A percentile compares a stretch with the other conserved stretches of the same genome.
phyloP scores from a whole-genome alignment of 352 stramenopile genomes.

The Pythium apleroticum region DNA sequence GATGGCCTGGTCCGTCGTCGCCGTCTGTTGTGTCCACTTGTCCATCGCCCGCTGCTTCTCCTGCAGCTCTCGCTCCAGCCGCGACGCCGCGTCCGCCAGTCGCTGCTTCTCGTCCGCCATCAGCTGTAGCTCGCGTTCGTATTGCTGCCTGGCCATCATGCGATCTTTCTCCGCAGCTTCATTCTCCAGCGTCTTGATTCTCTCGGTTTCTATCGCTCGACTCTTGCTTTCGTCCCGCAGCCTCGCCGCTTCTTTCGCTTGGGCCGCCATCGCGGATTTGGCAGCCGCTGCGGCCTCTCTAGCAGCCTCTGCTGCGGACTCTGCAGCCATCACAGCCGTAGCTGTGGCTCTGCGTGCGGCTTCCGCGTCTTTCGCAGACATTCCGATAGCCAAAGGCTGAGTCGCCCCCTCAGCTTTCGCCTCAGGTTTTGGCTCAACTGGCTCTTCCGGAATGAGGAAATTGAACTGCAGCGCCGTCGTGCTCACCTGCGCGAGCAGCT shows the following conservation, averaged over 20 bases:
- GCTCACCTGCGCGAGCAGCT: constrained; percentile 42
- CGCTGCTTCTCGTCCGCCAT: constrained; percentile 36
- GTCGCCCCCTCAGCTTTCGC: background rate
- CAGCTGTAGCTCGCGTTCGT: constrained; percentile 29
- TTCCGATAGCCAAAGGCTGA: background rate
- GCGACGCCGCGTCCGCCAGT: constrained; percentile 28
- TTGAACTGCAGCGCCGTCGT: constrained; percentile 41
- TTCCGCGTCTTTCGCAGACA: constrained; percentile 13
- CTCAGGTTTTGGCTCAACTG: background rate
- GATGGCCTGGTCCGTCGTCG: constrained; percentile 47
- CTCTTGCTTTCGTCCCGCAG: constrained; percentile 5
- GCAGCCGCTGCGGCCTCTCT: constrained; percentile 31
- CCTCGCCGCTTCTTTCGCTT: background rate
- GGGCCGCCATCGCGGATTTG: constrained; percentile 11
- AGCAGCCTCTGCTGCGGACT: constrained; percentile 25
- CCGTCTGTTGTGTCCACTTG: constrained; percentile 35
- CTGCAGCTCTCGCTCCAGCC: constrained; percentile 37
- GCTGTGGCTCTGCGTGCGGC: constrained; percentile 10
- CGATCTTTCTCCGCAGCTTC: constrained; percentile 24
- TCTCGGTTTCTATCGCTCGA: background rate
- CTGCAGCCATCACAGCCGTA: constrained; percentile 8
- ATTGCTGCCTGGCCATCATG: constrained; percentile 28
- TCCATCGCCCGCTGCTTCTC: constrained; percentile 32
- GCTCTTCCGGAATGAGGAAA: constrained; percentile 32
- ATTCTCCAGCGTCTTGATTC: background rate